Evolutionary conservation across 768 basidiomycete genomes (phyloP), one percentile per base, ranked within the genome.

Genomic region (Collybia sordida): DNA sequence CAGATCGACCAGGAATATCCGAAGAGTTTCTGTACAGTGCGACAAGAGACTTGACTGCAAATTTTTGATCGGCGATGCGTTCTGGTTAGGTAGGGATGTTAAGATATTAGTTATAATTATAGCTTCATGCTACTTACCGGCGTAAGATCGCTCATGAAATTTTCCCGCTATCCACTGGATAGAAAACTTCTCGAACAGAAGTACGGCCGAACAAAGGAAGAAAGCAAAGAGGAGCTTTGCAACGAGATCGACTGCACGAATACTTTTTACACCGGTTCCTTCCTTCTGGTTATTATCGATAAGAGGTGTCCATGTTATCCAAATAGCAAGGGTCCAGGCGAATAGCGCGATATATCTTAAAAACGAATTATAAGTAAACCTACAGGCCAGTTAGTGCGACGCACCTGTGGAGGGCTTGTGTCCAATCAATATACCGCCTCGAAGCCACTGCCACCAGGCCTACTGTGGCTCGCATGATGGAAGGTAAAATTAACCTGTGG

Each of bases 101-200:
- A 31, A 12, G 14, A 31, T 31, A 12, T 31, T 31, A 14, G 11
- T 31, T 6, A n/a, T n/a, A n/a, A 11, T 12, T 11, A 7, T 31
- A 12, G 14, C 11, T 31, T 31, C 31, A 14, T 12, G 42, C 15
- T 24, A 50, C 51, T 45, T 18, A 61, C 51, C 50, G 39, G 50
- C 51, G 36, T 87, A 91, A 5, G 84, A 86, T 42, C 83, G 71
- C 62, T 90, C 86, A 61, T 93, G 90, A 65, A 91, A 93, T 61
- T 90, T 88, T 39, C 73, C 77, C 40, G 86, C 86, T 57, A 96
- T 93, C 74, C 84, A 83, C 64, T 95, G 93, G 42, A 97, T 89
- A 12, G 86, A 66, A 52, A 94, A 81, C 62, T 97, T 97, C 66
- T 94, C 92, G 47, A 79, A 85, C 9, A 88, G 74, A 5, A 94